These are phyloP conservation scores for Polytrichum commune DNA, from an alignment of 225 moss, liverwort and hornwort genomes.

Conservation along the genomic window DNA sequence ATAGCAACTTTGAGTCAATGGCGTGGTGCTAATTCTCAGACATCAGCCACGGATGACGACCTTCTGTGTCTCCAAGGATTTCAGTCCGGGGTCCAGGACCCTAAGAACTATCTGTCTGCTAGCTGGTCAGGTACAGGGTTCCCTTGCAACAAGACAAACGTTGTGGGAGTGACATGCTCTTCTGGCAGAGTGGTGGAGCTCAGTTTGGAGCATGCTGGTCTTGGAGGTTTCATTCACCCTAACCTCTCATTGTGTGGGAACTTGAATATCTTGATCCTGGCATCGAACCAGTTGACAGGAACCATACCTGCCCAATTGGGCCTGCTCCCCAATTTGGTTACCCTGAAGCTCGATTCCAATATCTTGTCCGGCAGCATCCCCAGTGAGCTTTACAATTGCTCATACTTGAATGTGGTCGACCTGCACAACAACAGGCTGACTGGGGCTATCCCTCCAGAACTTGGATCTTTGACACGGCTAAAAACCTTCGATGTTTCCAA, in stretches of 20 bases:
- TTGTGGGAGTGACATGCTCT: slow-evolving; percentile 57
- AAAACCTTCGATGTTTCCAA: slow-evolving; percentile 66
- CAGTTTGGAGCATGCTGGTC: slow-evolving; percentile 37
- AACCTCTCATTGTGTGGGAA: slow-evolving; percentile 59
- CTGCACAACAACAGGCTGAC: slow-evolving; percentile 57
- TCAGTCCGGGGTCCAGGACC: slow-evolving; percentile 21
- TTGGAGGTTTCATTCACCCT: slow-evolving; percentile 59
- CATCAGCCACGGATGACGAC: slow-evolving; percentile 25
- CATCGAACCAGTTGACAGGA: slow-evolving; percentile 60
- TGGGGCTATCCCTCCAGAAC: slow-evolving; percentile 43
- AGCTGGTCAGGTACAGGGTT: slow-evolving; percentile 72
- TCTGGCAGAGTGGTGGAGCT: slow-evolving; percentile 53
- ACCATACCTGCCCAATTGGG: slow-evolving; percentile 53
- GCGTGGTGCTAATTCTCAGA: background rate
- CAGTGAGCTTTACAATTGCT: slow-evolving; percentile 56
- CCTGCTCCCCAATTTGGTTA: slow-evolving; percentile 48
- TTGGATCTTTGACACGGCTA: slow-evolving; percentile 57
- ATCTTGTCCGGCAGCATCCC: slow-evolving; percentile 64
- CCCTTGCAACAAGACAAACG: slow-evolving; percentile 53
- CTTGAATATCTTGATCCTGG: slow-evolving; percentile 61
- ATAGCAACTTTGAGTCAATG: too few relatives aligned
- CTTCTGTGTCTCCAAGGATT: slow-evolving; percentile 58
- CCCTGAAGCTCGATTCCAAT: slow-evolving; percentile 64
- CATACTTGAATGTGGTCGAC: slow-evolving; percentile 64
- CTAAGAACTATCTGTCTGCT: slow-evolving; percentile 14